phyloP scores from a whole-genome alignment of 129 eudicot species.

The Arctium minus region DNA sequence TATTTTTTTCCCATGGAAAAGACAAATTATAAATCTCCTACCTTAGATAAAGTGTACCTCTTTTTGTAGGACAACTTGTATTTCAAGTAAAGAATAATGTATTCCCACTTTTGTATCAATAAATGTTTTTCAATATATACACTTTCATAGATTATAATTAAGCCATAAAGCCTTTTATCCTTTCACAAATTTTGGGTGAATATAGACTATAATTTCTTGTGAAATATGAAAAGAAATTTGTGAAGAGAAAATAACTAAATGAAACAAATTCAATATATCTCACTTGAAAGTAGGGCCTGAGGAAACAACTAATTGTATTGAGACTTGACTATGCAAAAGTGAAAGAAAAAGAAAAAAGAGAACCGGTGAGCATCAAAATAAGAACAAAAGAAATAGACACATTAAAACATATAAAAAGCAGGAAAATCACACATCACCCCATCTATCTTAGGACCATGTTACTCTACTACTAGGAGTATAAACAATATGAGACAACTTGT shows the following conservation, averaged over 20 bases:
- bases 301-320: too few relatives aligned
- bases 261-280: not conserved
- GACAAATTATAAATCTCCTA: not conserved
- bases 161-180: not conserved
- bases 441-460: not conserved
- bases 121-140: not conserved
- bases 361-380: not conserved
- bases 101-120: not conserved
- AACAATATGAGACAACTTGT: too few relatives aligned
- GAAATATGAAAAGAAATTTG: not conserved
- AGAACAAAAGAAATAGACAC: not conserved
- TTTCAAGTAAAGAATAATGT: constrained; percentile 19
- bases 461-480: too few relatives aligned
- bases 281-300: not conserved
- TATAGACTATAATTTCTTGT: not conserved
- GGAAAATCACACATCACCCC: not conserved
- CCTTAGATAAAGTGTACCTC: not conserved
- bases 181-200: not conserved
- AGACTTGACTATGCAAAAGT: not conserved
- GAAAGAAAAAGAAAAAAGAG: not conserved
- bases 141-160: not conserved
- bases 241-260: not conserved
- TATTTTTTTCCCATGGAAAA: not conserved
- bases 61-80: constrained; percentile 10
- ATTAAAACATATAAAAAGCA: not conserved